phyloP scores from a whole-genome alignment of 23 red algal genomes.

The Cyanidiococcus yangmingshanensis region DNA sequence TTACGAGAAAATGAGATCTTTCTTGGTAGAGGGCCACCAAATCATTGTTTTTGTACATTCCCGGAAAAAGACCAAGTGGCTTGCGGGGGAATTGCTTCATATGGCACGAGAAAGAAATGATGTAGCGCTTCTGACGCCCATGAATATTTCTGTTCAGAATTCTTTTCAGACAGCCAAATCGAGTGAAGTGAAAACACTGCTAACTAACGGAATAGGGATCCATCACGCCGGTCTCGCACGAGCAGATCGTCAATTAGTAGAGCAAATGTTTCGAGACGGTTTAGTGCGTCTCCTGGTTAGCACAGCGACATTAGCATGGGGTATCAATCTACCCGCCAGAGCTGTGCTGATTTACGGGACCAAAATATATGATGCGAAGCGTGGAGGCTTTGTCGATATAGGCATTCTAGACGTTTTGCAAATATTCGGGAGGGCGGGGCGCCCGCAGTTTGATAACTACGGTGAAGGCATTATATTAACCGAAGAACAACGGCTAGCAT shows the following conservation, averaged over 20 bases:
- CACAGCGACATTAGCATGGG: conserved; percentile 96
- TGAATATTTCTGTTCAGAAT: conserved; percentile 29
- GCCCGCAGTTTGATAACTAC: conserved; percentile 85
- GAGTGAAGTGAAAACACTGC: conserved; percentile 54
- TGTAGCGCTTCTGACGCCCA: conserved; percentile 34
- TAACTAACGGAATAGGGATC: conserved; percentile 49
- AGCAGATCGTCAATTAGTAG: conserved; percentile 58
- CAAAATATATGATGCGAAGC: conserved; percentile 68
- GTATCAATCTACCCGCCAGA: conserved; percentile 89
- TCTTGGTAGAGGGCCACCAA: conserved; percentile 68
- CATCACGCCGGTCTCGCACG: conserved; percentile 85
- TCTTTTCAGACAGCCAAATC: conserved; percentile 18
- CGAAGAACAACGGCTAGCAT: conserved; percentile 44
- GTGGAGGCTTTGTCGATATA: conserved; percentile 73
- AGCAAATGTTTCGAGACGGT: conserved; percentile 73
- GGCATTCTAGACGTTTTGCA: conserved; percentile 88
- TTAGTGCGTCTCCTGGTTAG: conserved; percentile 52
- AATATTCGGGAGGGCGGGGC: conserved; percentile 89
- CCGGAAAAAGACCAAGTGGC: conserved; percentile 61
- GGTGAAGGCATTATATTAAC: conserved; percentile 92
- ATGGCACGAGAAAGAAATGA: conserved; percentile 41
- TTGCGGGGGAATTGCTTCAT: conserved; percentile 51
- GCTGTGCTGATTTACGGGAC: conserved; percentile 87
- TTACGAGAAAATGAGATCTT: conserved; percentile 59
- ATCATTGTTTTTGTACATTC: conserved; percentile 96